Base-by-base conservation (phyloP, 202 grass and related monocot species). In the Zizania palustris region DNA sequence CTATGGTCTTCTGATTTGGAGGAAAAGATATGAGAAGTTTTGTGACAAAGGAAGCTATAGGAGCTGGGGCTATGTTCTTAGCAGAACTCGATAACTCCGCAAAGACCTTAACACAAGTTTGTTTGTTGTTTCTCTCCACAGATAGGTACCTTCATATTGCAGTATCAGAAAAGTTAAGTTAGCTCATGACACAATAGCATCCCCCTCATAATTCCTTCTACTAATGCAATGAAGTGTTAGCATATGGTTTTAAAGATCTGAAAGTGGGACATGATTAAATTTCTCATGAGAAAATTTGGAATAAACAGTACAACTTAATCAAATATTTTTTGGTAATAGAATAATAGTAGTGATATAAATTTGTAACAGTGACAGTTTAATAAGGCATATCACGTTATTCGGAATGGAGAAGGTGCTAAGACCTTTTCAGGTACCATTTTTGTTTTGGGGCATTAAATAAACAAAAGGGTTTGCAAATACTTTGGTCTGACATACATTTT, bases 81-180 rank as follows among this genome's bases (percentile, higher is more conserved):
- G 85, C 77, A 39, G 85, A 89, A 50, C 50, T 89, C 7, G 87
- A 91, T 41, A 89, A 78, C 45, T 99, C 92, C 5, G 81, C 85
- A 74, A 85, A 95, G 60, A 99, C 83, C 80, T 95, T 99, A 85
- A 99, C 85, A 35, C 59, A 90, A 36, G 93, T 80, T 53, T 96
- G 92, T 72, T 99, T 96, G 80, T 88, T 90, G 68, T 92, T 95
- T 84, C 85, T 99, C 85, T 99, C 96, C 75, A 99, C 91, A 60
- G 81, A 90, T 45, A 99, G 67, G 85, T 88, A 88, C 96, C 96
- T 96, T 84, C 75, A 75, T 4, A 83, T 65, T 75, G 44, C 44
- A 84, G 45, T n/a, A 79, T 60, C n/a, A 75, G 1, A 77, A 50
- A 67, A 28, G 43, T 9, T 2, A 28, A 63, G 56, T 87, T 75